Percentiles rank a stretch among this genome's conserved stretches.
These are phyloP conservation scores for Betula pendula DNA, from an alignment of 306 rosid species.

Conservation along the genomic window DNA sequence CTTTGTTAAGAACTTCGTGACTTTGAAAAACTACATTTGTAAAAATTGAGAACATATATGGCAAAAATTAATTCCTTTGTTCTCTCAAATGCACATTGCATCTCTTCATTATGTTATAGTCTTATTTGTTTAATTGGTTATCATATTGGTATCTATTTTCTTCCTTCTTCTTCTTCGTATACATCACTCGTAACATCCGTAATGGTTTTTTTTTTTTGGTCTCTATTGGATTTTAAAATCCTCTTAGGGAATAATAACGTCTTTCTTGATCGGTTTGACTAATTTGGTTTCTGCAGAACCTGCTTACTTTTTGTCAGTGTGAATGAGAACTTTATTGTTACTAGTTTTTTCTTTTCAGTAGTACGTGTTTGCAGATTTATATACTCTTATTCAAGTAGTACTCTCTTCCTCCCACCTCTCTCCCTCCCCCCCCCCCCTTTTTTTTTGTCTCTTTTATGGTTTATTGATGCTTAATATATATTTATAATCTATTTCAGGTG, in stretches of 20 bases:
- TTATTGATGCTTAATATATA: background rate
- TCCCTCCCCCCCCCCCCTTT: too few relatives aligned
- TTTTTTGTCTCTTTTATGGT: background rate
- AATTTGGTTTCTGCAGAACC: background rate
- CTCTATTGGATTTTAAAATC: background rate
- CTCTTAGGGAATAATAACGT: background rate
- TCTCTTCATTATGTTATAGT: too few relatives aligned
- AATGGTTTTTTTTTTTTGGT: background rate
- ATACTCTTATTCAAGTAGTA: background rate
- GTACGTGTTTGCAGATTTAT: too few relatives aligned
- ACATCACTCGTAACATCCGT: too few relatives aligned
- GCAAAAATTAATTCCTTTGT: too few relatives aligned
- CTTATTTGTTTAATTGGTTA: too few relatives aligned
- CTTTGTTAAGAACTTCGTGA: background rate
- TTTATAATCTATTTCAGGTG: slow-evolving; percentile 43
- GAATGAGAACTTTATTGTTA: background rate
- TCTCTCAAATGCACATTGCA: too few relatives aligned
- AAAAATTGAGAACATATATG: too few relatives aligned
- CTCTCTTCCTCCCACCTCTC: background rate
- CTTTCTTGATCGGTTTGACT: background rate
- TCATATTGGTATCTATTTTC: too few relatives aligned
- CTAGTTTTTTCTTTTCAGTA: background rate
- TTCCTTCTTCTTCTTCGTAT: too few relatives aligned
- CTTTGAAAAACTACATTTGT: background rate
- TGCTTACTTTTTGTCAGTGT: background rate